Percentiles rank a stretch among this genome's conserved stretches.
Evolutionary conservation across 2,329 filamentous ascomycete species (phyloP).

Genomic region (Colletotrichum musicola): DNA sequence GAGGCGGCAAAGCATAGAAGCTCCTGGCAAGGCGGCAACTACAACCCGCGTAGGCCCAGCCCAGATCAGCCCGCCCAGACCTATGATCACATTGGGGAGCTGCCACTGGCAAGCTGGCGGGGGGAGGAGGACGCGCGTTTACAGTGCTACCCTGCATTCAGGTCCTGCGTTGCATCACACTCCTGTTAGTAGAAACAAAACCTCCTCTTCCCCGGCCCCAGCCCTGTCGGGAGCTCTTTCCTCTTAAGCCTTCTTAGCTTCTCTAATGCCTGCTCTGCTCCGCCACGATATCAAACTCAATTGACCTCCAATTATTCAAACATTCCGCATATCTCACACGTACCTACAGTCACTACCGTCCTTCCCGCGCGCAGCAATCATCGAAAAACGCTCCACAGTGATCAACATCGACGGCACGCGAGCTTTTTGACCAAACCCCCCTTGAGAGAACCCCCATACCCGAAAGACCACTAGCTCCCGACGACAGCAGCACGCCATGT

Average conservation of each 20-base stretch:
- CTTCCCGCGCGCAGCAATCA: background rate
- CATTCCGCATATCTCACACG: background rate
- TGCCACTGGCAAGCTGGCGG: background rate
- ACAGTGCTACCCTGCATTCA: slow-evolving; percentile 16
- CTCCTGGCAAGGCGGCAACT: background rate
- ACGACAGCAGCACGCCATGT: slow-evolving; percentile 22
- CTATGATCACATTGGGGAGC: slow-evolving; percentile 29
- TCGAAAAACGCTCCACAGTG: background rate
- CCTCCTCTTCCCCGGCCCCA: slow-evolving; percentile 18
- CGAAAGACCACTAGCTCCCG: background rate
- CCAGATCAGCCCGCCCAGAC: slow-evolving; percentile 31
- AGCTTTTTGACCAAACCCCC: background rate
- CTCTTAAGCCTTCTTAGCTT: slow-evolving; percentile 7
- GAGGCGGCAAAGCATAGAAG: background rate
- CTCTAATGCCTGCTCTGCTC: slow-evolving; percentile 16
- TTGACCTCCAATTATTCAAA: background rate
- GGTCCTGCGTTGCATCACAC: background rate
- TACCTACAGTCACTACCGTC: slow-evolving; percentile 20
- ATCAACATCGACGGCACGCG: slow-evolving; percentile 11
- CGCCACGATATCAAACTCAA: slow-evolving; percentile 26
- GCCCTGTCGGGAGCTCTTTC: slow-evolving; percentile 26
- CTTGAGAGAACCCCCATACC: background rate
- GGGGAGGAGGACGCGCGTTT: slow-evolving; percentile 31
- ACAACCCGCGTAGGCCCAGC: slow-evolving; percentile 5
- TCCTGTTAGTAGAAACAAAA: slow-evolving; percentile 27